phyloP scores from a whole-genome alignment of 495 filamentous ascomycete genomes.

The Trichoderma erinaceum region DNA sequence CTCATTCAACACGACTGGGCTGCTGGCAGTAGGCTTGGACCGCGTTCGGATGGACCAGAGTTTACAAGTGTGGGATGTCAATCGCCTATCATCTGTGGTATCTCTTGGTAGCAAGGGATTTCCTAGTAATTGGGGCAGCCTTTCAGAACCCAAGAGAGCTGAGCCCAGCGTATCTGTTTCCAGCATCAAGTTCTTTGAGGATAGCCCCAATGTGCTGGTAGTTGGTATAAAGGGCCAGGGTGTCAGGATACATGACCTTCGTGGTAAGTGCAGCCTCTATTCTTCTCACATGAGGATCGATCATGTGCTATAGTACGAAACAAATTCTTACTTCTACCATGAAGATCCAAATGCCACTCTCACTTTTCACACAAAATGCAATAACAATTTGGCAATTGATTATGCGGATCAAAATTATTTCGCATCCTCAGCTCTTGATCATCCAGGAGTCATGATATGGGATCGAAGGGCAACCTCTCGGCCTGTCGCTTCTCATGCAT shows the following conservation, averaged over 20 bases:
- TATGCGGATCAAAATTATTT: conserved; percentile 90
- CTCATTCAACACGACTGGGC: conserved; percentile 71
- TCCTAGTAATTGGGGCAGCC: conserved; percentile 30
- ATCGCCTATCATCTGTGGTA: conserved; percentile 50
- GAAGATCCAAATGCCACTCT: conserved; percentile 49
- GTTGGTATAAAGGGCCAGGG: conserved; percentile 80
- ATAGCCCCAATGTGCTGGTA: conserved; percentile 76
- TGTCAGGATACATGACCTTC: conserved; percentile 81
- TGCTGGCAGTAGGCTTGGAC: conserved; percentile 83
- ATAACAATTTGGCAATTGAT: conserved; percentile 87
- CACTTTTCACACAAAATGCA: conserved; percentile 70
- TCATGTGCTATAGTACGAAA: conserved; percentile 17
- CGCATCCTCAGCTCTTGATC: conserved; percentile 69
- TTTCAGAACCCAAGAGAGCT: conserved; percentile 61
- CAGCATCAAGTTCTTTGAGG: conserved; percentile 84
- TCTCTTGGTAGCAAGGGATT: conserved; percentile 28
- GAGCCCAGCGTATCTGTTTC: conserved; percentile 82
- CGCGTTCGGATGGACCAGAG: conserved; percentile 88
- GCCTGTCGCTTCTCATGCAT: conserved; percentile 35
- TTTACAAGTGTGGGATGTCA: conserved; percentile 90
- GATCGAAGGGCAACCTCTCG: conserved; percentile 66
- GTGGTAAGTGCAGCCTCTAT: conserved; percentile 51
- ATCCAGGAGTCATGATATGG: conserved; percentile 77
- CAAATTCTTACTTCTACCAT: conserved; percentile 4
- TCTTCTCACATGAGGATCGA: conserved; percentile 10